These are phyloP conservation scores for Cucumis sativus DNA, from an alignment of 306 rosid genomes.

Conservation along the genomic window Cucumber_9930_V3 NC_026657.2:15745501-15746000, in stretches of 20 bases:
- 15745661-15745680: not conserved
- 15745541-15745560: too few species aligned
- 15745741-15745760: not conserved
- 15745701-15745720: not conserved
- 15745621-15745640: too few species aligned
- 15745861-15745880: not conserved
- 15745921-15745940: not conserved
- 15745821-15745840: not conserved
- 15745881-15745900: not conserved
- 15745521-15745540: too few species aligned
- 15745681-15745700: not conserved
- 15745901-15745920: not conserved
- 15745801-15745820: not conserved
- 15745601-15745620: too few species aligned
- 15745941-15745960: not conserved
- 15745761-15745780: not conserved
- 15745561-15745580: too few species aligned
- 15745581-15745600: too few species aligned
- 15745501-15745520: too few species aligned
- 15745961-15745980: not conserved
- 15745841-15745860: not conserved
- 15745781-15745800: not conserved
- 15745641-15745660: too few species aligned
- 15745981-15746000: too few species aligned
- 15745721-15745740: not conserved